Base-by-base conservation (phyloP, 1,284 basidiomycete species). In the Trichosporon ovoides region DNA sequence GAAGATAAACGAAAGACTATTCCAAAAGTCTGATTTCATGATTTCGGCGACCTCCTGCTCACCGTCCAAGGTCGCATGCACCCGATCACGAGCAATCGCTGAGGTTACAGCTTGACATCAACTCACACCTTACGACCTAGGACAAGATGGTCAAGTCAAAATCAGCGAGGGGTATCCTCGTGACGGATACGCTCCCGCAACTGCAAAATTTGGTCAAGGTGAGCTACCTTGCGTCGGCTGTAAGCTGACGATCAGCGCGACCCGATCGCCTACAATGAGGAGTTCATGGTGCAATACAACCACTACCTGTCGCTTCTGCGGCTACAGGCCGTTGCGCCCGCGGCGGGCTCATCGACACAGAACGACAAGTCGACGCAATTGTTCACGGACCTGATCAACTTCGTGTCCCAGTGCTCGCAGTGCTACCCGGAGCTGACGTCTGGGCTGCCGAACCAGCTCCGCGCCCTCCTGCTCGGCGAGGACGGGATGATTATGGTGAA, bases 211-310 rank as follows among this genome's bases (percentile, higher is more conserved):
- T 98, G 59, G 93, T 99, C 76, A 99, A 96, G 66, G 74, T 73
- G 28, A 51, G 71, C 38, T 20, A 13, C 19, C 7, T 12, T 9
- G n/a, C 12, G 9, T 28, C 13, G 0, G 40, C n/a, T n/a, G n/a
- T 16, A 11, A 46, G 57, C 63, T 81, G 63, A 80, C 78, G n/a
- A n/a, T 19, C 61, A 76, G 78, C 84, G 96, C 57, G 92, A 97
- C 73, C 90, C 95, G 2, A 78, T 81, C 7, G 88, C 85, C 0
- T 98, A 99, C 81, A 88, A 86, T 72, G 94, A 98, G 66, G 96
- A 99, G 70, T 99, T 98, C 71, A 75, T 93, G n/a, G 91, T 94
- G 64, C 96, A 98, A 82, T 98, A 93, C 88, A 92, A 93, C 66
- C 93, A 98, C 75, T 98, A 93, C 78, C 85, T 89, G 68, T 89